Evolutionary conservation across 305 asterid genomes (phyloP).

Genomic region (Euphrasia arctica): DNA sequence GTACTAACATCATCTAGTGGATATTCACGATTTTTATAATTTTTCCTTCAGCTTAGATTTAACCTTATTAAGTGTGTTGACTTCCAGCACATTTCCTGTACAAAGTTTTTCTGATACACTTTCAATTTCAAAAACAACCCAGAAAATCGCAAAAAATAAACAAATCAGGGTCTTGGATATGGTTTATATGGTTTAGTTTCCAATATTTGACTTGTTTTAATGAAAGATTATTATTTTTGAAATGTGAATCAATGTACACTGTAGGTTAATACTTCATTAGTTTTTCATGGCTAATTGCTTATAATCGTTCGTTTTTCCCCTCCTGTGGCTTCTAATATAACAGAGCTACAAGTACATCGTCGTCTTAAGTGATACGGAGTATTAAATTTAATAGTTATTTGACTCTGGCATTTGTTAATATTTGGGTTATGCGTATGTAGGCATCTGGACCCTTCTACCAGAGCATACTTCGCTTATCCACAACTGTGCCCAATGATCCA

Average conservation of each 20-base stretch:
- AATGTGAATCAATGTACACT: no score
- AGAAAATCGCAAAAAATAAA: no score
- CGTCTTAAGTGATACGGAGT: neutral
- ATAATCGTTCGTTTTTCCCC: no score
- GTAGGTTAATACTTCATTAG: no score
- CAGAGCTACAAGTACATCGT: neutral
- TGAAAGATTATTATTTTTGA: no score
- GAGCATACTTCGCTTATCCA: conserved; percentile 43
- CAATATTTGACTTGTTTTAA: no score
- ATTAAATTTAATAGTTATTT: neutral
- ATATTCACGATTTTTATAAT: neutral
- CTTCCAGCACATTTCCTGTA: neutral
- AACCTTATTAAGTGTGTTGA: neutral
- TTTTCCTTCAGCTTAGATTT: conserved; percentile 7
- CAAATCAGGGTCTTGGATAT: no score
- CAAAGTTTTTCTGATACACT: no score
- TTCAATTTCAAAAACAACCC: no score
- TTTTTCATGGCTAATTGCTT: no score
- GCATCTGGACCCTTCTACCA: conserved; percentile 49
- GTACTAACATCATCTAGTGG: conserved; percentile 3
- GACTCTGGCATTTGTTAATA: conserved; percentile 19
- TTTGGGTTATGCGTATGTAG: conserved; percentile 32
- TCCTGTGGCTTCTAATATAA: no score
- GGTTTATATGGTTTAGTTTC: no score
- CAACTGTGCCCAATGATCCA: conserved; percentile 65